Conservation (phyloP, 2,329 filamentous ascomycete species). For the Epichloe elymi region DNA sequence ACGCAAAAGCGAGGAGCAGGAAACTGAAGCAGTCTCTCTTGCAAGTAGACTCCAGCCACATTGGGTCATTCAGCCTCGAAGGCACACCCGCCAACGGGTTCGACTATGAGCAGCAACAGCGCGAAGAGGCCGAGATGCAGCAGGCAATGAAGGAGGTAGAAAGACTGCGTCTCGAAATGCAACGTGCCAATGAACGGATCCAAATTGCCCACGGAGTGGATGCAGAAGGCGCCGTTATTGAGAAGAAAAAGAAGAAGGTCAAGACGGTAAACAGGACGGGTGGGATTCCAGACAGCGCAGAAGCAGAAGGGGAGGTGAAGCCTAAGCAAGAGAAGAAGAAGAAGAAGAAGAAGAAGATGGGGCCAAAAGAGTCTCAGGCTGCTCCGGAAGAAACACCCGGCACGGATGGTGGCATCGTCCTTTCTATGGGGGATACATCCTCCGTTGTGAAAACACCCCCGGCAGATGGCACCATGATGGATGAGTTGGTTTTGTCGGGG, state of each 20-base stretch:
- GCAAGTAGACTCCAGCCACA: constrained; percentile 74
- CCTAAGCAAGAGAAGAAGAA: constrained; percentile 38
- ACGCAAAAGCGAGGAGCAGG: constrained; percentile 32
- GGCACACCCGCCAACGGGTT: constrained; percentile 23
- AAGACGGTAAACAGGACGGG: constrained; percentile 28
- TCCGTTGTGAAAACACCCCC: neutral
- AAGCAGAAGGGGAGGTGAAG: constrained; percentile 21
- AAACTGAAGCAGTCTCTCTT: constrained; percentile 54
- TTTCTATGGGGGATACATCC: neutral
- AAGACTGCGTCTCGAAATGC: constrained; percentile 76
- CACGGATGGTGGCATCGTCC: neutral
- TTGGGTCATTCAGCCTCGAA: constrained; percentile 60
- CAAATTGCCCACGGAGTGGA: constrained; percentile 56
- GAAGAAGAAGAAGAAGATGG: neutral
- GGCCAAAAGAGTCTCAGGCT: neutral
- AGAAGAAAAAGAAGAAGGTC: constrained; percentile 52
- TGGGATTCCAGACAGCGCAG: constrained; percentile 13
- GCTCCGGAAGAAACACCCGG: neutral
- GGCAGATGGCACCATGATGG: neutral
- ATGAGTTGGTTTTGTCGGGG: constrained; percentile 23
- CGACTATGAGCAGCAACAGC: constrained; percentile 53
- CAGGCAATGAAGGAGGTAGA: constrained; percentile 84
- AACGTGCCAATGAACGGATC: constrained; percentile 63
- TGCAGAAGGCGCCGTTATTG: constrained; percentile 51
- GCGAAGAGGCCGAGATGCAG: constrained; percentile 79